A percentile compares a stretch with the other conserved stretches of the same genome.
phyloP scores from a whole-genome alignment of 108 stramenopile species.

The Schizochytrium sp. region DNA sequence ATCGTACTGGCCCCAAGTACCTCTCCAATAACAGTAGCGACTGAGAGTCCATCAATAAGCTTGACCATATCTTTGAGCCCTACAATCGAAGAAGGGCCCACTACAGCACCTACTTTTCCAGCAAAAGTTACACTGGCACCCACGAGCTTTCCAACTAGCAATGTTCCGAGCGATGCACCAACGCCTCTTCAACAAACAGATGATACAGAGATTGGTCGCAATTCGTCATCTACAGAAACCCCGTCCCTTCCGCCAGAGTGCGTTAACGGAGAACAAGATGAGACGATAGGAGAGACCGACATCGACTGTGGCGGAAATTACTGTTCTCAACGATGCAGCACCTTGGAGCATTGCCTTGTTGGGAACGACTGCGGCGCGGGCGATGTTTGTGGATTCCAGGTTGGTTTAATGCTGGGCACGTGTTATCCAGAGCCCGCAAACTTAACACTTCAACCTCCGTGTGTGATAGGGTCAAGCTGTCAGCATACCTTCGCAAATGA shows the following conservation, averaged over 20 bases:
- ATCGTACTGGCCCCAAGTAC: background rate
- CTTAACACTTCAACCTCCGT: background rate
- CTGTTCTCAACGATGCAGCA: background rate
- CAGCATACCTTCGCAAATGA: background rate
- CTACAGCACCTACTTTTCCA: too few species aligned
- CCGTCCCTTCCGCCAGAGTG: background rate
- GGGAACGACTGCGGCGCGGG: background rate
- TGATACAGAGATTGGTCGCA: background rate
- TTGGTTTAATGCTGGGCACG: background rate
- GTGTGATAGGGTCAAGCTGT: too few species aligned
- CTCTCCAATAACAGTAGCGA: background rate
- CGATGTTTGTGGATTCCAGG: background rate
- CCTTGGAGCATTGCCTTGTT: background rate
- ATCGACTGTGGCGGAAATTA: background rate
- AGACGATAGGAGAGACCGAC: background rate
- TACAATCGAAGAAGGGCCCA: too few species aligned
- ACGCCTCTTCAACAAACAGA: background rate
- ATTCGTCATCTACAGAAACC: background rate
- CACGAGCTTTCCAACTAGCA: too few species aligned
- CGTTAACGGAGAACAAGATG: background rate
- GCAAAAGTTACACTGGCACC: too few species aligned
- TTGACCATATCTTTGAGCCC: background rate
- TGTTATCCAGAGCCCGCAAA: background rate
- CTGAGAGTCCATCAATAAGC: background rate
- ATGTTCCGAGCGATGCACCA: background rate